phyloP scores from a whole-genome alignment of 2,329 filamentous ascomycete species.

The Aspergillus felis region DNA sequence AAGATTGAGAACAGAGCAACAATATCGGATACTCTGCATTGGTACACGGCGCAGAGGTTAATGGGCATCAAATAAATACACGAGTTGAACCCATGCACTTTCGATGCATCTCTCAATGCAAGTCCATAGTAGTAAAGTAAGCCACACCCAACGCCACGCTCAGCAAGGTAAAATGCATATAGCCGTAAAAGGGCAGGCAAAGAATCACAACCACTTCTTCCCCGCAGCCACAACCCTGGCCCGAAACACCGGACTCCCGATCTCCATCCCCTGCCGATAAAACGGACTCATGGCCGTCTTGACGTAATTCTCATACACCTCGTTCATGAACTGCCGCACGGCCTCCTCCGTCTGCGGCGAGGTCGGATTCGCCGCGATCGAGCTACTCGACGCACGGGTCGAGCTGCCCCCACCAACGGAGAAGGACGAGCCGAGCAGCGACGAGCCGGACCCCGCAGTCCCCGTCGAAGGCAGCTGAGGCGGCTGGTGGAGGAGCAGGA shows the following conservation, averaged over 20 bases:
- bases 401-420: constrained; percentile 20
- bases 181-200: constrained; percentile 4
- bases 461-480: constrained; percentile 44
- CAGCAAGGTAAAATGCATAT: neutral
- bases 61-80: neutral
- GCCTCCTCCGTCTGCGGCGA: constrained; percentile 92
- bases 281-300: constrained; percentile 98
- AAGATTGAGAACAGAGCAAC: neutral
- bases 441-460: constrained; percentile 3
- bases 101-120: neutral
- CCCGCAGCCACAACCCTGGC: constrained; percentile 78
- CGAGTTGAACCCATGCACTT: neutral
- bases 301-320: constrained; percentile 94
- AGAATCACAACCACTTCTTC: constrained; percentile 75
- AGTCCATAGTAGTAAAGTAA: neutral
- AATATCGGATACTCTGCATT: neutral
- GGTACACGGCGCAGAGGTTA: neutral
- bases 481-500: constrained; percentile 89
- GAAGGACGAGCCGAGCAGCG: constrained; percentile 26
- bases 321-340: constrained; percentile 87
- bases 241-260: constrained; percentile 83
- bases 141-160: constrained; percentile 20
- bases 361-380: constrained; percentile 77
- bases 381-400: constrained; percentile 56
- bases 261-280: constrained; percentile 78